Base-by-base conservation (phyloP, 139 green algal species). In the Yamagishiella unicocca region DNA sequence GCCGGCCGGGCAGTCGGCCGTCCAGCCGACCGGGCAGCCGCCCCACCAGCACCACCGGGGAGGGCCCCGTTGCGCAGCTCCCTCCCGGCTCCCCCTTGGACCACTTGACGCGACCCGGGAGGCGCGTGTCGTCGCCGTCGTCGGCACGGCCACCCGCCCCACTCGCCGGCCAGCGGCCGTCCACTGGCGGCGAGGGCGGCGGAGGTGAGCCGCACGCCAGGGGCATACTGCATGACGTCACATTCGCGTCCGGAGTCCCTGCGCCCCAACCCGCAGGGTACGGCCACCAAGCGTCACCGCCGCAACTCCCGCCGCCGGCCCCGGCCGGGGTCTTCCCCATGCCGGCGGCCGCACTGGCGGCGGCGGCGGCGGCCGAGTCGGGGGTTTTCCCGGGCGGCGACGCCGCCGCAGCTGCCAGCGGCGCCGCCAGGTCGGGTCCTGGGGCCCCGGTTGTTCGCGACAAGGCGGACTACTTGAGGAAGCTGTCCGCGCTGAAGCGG, bases 401-500 rank as follows among this genome's bases (percentile, higher is more conserved):
- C 12, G 12, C 50, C 17, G 58, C 14, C 42, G 43, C 22, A 64
- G 50, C 74, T n/a, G n/a, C 7, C 29, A 21, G 45, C 40, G 29
- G 53, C 33, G 42, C 21, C 3, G 46, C 50, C 50, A 58, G 50
- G 12, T 17, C 62, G 29, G 66, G 29, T 10, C 14, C 68, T 27
- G 66, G 10, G 10, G 43, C 64, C 0, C 6, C 46, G 29, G 27
- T 38, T 29, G 29, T 29, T 4, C 53, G 83, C 33, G 55, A 73
- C 72, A 77, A 89, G 29, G 40, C 50, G 40, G 84, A 89, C 25
- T 83, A 77, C 84, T 58, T 83, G 58, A 72, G 84, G 10, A 89
- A 89, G 84, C 73, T 89, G 43, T 89, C 84, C 3, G 84, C 84
- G 1, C 73, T 89, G 19, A 89, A 89, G 61, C 72, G 84, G 7